phyloP scores from a whole-genome alignment of 345 rosid genomes.

The Rhodamnia argentea region DNA sequence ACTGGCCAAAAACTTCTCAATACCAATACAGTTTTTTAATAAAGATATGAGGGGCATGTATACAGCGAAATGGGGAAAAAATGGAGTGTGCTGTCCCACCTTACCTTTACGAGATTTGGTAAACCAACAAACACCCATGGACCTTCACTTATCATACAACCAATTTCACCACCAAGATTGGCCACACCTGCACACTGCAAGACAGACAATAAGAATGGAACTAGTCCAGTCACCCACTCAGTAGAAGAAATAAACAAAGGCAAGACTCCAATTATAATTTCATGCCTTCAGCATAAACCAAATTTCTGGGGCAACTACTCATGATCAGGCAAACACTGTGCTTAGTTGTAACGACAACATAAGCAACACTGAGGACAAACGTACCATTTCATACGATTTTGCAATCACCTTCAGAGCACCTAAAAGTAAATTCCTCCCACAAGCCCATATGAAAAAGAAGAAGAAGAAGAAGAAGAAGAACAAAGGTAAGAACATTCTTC shows the following conservation, averaged over 20 bases:
- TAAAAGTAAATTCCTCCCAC: background rate
- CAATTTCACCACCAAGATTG: constrained; percentile 79
- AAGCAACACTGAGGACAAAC: background rate
- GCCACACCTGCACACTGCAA: constrained; percentile 56
- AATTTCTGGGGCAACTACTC: background rate
- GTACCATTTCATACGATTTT: background rate
- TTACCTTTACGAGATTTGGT: constrained; percentile 81
- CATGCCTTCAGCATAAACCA: background rate
- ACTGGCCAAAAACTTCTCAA: background rate
- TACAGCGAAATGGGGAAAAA: background rate
- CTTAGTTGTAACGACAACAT: background rate
- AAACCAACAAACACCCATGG: constrained; percentile 94
- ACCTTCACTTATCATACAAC: constrained; percentile 91
- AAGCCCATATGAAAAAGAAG: background rate
- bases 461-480: background rate
- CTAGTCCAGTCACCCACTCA: background rate
- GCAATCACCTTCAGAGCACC: background rate
- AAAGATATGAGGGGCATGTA: background rate
- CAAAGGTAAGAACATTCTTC: background rate
- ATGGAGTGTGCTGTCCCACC: background rate
- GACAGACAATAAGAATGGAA: background rate
- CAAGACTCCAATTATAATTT: background rate
- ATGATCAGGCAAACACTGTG: background rate
- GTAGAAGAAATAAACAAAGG: background rate
- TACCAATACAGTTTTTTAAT: background rate